Base-by-base conservation (phyloP, 768 basidiomycete genomes). In the Glaciozyma antarctica region DNA sequence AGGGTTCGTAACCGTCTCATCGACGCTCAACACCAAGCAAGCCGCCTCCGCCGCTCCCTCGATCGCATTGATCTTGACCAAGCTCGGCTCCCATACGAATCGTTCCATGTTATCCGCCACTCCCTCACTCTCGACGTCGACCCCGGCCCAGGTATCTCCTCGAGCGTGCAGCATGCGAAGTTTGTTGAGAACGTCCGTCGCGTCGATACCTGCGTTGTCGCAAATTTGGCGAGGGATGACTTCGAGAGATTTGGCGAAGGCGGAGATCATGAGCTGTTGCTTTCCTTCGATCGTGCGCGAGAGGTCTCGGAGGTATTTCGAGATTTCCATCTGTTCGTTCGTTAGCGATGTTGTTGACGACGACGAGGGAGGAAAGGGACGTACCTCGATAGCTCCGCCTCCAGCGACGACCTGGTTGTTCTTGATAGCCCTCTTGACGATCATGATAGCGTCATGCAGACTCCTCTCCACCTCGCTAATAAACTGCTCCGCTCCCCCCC, bases 381-480 rank as follows among this genome's bases (percentile, higher is more conserved):
- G 69, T 75, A 92, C 93, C 84, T 98, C 95, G 61, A 89, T 87
- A 19, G 95, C 95, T 67, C 95, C 95, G 57, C 95, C 95, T 44
- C 95, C 95, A 15, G 95, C 95, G 44, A 99, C 95, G 58, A 99
- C 86, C 61, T 94, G 88, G 49, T 90, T 91, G 75, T 92, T 98
- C 75, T 86, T 87, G 72, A 99, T 86, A 6, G 95, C 93, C 60
- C 95, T 82, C 78, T 95, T 95, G 52, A 99, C 95, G n/a, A 99
- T 93, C 93, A 98, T 98, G 73, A 98, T 90, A 2, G 94, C 93
- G 75, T 99, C 95, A 75, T 99, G 94, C 71, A 99, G 78, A 83
- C 90, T 92, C 63, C 95, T 81, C 77, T 98, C 94, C 12, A 98
- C 93, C 77, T 98, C 95, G 75, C 91, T 91, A 67, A 98, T 98